Conservation (phyloP, 352 stramenopile genomes). For the Globisporangium spiculum region DNA sequence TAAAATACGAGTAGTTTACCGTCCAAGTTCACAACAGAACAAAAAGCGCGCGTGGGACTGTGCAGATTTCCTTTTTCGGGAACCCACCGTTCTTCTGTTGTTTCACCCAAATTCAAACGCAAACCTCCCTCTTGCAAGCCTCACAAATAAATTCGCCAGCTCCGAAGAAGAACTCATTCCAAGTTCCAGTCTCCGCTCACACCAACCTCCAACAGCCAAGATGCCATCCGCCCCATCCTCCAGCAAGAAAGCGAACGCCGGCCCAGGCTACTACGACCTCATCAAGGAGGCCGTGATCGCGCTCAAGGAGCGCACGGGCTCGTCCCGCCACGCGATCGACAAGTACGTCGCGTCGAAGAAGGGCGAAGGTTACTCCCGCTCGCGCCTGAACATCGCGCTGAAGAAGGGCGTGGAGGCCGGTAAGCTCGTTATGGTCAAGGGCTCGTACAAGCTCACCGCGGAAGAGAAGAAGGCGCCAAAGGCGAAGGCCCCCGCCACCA, state of each 20-base stretch:
- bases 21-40: neutral
- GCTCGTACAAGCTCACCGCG: slow-evolving; percentile 92
- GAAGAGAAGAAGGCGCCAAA: slow-evolving; percentile 86
- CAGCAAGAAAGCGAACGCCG: slow-evolving; percentile 61
- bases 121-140: neutral
- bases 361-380: slow-evolving; percentile 71
- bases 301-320: slow-evolving; percentile 91
- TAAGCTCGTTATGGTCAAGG: slow-evolving; percentile 91
- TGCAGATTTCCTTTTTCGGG: neutral
- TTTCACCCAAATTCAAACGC: neutral
- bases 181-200: slow-evolving; percentile 10
- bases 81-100: neutral
- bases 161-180: slow-evolving; percentile 21
- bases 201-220: slow-evolving; percentile 10
- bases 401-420: slow-evolving; percentile 88
- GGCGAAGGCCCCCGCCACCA: slow-evolving; percentile 14
- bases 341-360: slow-evolving; percentile 91
- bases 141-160: slow-evolving; percentile 45
- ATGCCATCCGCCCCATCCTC: slow-evolving; percentile 42
- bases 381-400: slow-evolving; percentile 86
- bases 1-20: slow-evolving; percentile 12
- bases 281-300: slow-evolving; percentile 91
- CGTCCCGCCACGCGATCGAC: slow-evolving; percentile 92
- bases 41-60: slow-evolving; percentile 1
- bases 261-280: slow-evolving; percentile 87